Conservation (phyloP, 106 monocot species). For the Narthecium ossifragum region DNA sequence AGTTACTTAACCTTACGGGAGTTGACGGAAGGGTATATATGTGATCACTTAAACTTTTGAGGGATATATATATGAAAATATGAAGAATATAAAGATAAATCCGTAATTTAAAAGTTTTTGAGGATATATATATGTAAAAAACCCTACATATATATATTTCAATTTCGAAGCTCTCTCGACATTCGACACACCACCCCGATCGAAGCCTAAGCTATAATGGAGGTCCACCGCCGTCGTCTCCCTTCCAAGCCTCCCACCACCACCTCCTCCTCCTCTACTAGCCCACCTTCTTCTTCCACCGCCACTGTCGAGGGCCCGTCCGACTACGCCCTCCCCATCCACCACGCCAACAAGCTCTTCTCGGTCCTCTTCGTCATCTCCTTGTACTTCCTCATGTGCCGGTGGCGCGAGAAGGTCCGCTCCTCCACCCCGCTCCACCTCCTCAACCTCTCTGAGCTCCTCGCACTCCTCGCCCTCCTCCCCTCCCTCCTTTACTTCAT, state of each 20-base stretch:
- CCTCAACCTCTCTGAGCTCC: constrained; percentile 45
- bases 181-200: background rate
- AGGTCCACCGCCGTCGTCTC: background rate
- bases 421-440: constrained; percentile 49
- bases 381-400: constrained; percentile 51
- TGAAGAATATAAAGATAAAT: too few relatives aligned
- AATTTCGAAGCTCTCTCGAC: background rate
- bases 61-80: background rate
- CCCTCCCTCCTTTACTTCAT: constrained; percentile 70
- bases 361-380: constrained; percentile 46
- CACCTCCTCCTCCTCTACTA: constrained; percentile 6
- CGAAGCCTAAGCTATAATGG: constrained; percentile 1
- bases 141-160: background rate
- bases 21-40: too few relatives aligned
- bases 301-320: constrained; percentile 51
- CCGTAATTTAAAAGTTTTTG: background rate
- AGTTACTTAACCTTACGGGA: too few relatives aligned
- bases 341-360: constrained; percentile 67
- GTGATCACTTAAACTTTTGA: too few relatives aligned
- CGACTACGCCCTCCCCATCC: constrained; percentile 69
- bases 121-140: background rate
- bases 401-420: constrained; percentile 68
- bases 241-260: background rate
- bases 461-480: constrained; percentile 49
- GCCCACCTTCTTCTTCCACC: constrained; percentile 64